These are phyloP conservation scores for Russula earlei DNA, from an alignment of 768 basidiomycete species.

Conservation along the genomic window DNA sequence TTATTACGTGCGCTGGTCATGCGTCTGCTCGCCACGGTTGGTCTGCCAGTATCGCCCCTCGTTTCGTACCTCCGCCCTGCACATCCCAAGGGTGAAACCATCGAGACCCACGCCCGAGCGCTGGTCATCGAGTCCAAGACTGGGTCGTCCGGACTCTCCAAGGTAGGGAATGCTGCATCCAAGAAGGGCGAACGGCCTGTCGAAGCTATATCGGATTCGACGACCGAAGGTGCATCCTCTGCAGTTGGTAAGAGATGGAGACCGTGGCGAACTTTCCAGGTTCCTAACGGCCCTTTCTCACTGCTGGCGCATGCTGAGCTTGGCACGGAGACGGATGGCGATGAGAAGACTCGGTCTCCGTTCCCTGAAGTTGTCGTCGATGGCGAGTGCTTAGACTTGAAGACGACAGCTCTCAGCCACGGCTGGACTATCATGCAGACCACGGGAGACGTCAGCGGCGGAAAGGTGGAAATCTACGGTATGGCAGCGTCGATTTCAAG, in stretches of 20 bases:
- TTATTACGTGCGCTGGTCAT: conserved; percentile 14
- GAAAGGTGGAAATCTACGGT: conserved; percentile 10
- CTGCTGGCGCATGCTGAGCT: conserved; percentile 3
- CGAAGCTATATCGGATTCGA: conserved; percentile 8
- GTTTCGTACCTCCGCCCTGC: neutral
- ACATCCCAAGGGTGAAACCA: neutral
- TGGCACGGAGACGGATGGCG: neutral
- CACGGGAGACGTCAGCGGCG: conserved; percentile 11
- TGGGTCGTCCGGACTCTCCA: neutral
- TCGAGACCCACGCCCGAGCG: neutral
- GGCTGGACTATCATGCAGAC: conserved; percentile 13
- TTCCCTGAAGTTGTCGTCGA: conserved; percentile 11
- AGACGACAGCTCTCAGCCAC: neutral
- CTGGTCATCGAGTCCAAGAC: neutral
- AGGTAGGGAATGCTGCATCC: neutral
- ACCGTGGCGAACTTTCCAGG: conserved; percentile 1
- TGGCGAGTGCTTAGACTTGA: conserved; percentile 11
- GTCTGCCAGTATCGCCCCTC: conserved; percentile 1
- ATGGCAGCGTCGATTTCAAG: neutral
- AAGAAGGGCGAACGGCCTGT: neutral
- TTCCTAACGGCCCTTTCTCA: conserved; percentile 16
- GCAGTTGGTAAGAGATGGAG: neutral
- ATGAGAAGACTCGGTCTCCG: neutral
- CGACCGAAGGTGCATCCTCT: conserved; percentile 10
- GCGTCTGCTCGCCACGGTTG: conserved; percentile 9